Base-by-base conservation (phyloP, 805 yeast genomes). In the Candida ovalis region DNA sequence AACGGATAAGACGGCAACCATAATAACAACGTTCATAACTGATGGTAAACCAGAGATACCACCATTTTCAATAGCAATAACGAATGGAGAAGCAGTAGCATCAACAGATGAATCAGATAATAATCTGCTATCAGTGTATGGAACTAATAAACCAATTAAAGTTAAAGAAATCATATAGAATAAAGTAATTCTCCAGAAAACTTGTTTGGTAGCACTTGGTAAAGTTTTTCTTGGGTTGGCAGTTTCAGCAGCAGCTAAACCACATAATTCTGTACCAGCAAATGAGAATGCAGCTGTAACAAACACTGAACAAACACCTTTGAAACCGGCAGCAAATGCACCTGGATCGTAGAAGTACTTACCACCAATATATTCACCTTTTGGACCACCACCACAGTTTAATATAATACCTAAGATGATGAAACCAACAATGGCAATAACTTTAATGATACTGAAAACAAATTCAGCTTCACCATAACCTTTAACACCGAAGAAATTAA, bases 391-490 rank as follows among this genome's bases (percentile, higher is more conserved):
- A 61, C 88, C 88, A 58, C 78, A 68, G 49, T 76, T 75, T 44
- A 81, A 64, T 19, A 82, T 69, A 43, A 82, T 71, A 50, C 80
- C 76, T 43, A 81, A 67, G 47, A 83, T 72, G 49, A 78, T 72
- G 60, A 81, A 83, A 5, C 85, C 86, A 38, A 73, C 47, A 44
- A 83, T 75, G 64, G 85, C 81, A 18, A 73, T 42, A n/a, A 81
- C 76, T 62, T 83, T 83, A 47, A 77, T 68, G 19, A 70, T 42
- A 45, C 82, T 77, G 56, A 83, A 75, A 40, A 78, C 59, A 55
- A 77, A 81, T 64, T 83, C 88, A 30, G 82, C 81, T 65, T 83
- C 88, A 64, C 87, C 88, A 58, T 81, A 83, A 49, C 86, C 86
- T 56, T 69, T 72, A 33, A 81, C 83, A 56, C 88, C 87, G 46